Evolutionary conservation across 2,329 filamentous ascomycete species (phyloP).

Genomic region (Calycina herbarum): DNA sequence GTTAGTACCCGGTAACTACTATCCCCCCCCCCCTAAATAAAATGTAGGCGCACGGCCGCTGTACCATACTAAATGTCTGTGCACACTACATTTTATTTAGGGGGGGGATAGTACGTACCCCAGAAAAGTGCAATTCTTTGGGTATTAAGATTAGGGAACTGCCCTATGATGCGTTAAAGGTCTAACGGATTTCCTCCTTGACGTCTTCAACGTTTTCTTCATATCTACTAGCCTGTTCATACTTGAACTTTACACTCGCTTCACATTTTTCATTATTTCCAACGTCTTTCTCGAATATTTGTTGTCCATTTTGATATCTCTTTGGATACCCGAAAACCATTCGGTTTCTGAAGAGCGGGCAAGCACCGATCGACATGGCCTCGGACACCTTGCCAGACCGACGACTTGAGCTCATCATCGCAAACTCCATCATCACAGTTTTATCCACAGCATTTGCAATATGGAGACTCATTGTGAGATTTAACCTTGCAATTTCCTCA

Average conservation of each 20-base stretch:
- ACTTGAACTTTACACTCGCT: not conserved
- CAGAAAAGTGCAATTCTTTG: too few relatives aligned
- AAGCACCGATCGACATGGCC: not conserved
- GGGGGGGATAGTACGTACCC: too few relatives aligned
- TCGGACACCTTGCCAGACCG: constrained; percentile 3
- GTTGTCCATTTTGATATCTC: not conserved
- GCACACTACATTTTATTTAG: too few relatives aligned
- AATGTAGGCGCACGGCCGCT: too few relatives aligned
- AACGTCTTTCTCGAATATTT: not conserved
- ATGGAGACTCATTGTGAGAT: constrained; percentile 10
- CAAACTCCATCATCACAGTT: not conserved
- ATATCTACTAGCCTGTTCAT: too few relatives aligned
- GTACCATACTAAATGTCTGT: too few relatives aligned
- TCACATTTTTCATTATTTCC: not conserved
- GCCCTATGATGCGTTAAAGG: too few relatives aligned
- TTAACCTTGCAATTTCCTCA: not conserved
- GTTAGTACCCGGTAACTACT: too few relatives aligned
- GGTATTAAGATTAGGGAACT: too few relatives aligned
- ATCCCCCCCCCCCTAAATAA: too few relatives aligned
- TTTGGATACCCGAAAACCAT: not conserved
- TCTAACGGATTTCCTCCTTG: too few relatives aligned
- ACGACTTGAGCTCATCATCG: not conserved
- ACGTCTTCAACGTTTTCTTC: too few relatives aligned
- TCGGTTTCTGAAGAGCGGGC: not conserved
- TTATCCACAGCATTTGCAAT: not conserved